Evolutionary conservation across 2,329 filamentous ascomycete species (phyloP).

Genomic region (Fonsecaea monophora): DNA sequence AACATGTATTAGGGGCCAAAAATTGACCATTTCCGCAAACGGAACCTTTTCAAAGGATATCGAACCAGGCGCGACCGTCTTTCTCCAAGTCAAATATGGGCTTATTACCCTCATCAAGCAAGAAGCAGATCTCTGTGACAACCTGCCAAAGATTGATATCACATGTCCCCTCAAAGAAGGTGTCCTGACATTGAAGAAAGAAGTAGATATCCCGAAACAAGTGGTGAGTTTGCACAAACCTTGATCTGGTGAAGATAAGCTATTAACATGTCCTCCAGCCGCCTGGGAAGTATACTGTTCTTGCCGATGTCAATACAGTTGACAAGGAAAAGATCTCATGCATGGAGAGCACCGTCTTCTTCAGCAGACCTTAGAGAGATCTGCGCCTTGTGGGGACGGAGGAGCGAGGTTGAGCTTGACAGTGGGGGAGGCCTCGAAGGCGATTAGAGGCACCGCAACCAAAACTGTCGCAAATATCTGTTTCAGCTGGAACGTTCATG

Average conservation of each 20-base stretch:
- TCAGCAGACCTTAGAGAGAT: slow-evolving; percentile 22
- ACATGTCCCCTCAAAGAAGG: slow-evolving; percentile 88
- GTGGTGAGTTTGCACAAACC: slow-evolving; percentile 48
- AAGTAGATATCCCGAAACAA: slow-evolving; percentile 84
- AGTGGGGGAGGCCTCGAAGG: not conserved
- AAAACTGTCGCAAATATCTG: slow-evolving; percentile 13
- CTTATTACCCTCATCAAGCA: slow-evolving; percentile 87
- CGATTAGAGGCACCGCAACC: not conserved
- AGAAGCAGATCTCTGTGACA: slow-evolving; percentile 83
- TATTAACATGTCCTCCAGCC: slow-evolving; percentile 22
- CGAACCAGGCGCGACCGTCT: slow-evolving; percentile 78
- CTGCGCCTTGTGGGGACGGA: not conserved
- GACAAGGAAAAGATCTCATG: slow-evolving; percentile 82
- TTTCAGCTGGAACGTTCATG: slow-evolving; percentile 13
- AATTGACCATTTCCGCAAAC: slow-evolving; percentile 77
- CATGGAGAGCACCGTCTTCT: slow-evolving; percentile 66
- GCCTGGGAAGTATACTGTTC: slow-evolving; percentile 86
- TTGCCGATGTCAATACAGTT: slow-evolving; percentile 80
- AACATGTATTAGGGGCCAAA: slow-evolving; percentile 67
- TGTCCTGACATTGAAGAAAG: slow-evolving; percentile 74
- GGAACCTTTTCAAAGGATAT: slow-evolving; percentile 78
- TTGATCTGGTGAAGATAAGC: not conserved
- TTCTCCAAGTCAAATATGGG: slow-evolving; percentile 89
- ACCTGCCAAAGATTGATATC: slow-evolving; percentile 71
- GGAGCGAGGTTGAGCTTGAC: not conserved